Base-by-base conservation (phyloP, 139 green algal species). In the Chlorella sorokiniana region DNA sequence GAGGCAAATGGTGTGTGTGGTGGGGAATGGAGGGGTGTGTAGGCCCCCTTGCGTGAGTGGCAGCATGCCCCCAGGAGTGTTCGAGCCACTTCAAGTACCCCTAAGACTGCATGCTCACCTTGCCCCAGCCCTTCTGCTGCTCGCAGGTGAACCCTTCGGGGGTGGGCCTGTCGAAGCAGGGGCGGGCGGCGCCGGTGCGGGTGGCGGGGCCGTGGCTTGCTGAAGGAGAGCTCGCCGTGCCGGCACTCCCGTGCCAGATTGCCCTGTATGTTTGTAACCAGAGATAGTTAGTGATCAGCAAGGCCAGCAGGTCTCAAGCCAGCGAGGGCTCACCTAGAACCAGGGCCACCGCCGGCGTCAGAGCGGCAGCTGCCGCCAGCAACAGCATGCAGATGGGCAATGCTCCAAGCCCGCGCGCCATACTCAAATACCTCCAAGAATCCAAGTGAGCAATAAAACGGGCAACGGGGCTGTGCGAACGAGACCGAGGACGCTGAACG, bases 81-180 rank as follows among this genome's bases (percentile, higher is more conserved):
- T 11, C 18, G 59, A 25, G 3, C 3, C 59, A 2, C 23, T 37
- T 9, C 61, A 33, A n/a, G 29, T 33, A 4, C 63, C 10, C n/a
- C n/a, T n/a, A n/a, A n/a, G n/a, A n/a, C 48, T 56, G 22, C 22
- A 52, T 1, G 16, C 69, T 29, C 69, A 76, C 69, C 69, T 76
- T 78, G 51, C 71, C 71, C 71, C 71, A 78, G 1, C 33, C 71
- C 20, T 38, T 27, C 71, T 78, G 71, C 48, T 78, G 48, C 4
- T 56, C 71, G 71, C 71, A 78, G 51, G 71, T 78, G 48, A 68
- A 78, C 31, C 52, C 52, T 31, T 78, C 71, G 31, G 71, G 71
- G 0, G 71, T 78, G 18, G 48, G 71, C 23, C 38, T 5, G 33
- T 78, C 71, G 22, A 41, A 45, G 44, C 71, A 78, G 7, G 71